phyloP scores from a whole-genome alignment of 768 basidiomycete species.

The Suillus cothurnatus region DNA sequence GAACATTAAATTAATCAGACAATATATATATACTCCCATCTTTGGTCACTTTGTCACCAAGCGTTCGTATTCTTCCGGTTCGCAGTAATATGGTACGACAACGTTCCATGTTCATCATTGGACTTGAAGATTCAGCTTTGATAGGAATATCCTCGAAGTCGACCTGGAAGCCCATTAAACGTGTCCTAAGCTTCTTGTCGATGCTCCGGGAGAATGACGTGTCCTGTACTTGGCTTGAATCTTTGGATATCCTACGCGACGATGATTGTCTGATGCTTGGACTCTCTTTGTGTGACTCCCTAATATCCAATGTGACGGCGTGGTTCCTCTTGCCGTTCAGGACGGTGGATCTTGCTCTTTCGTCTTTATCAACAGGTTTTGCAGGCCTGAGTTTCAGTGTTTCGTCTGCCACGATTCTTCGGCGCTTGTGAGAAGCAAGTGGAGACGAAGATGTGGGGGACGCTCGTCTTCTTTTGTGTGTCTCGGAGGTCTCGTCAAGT shows the following conservation, averaged over 20 bases:
- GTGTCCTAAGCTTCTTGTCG: constrained; percentile 11
- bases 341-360: background rate
- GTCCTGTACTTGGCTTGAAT: background rate
- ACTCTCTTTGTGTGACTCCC: background rate
- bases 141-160: constrained; percentile 19
- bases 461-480: constrained; percentile 3
- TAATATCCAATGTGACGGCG: background rate
- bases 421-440: constrained; percentile 17
- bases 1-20: constrained; percentile 1
- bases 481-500: background rate
- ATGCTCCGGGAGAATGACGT: background rate
- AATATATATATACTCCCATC: constrained; percentile 27
- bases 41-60: constrained; percentile 16
- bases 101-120: constrained; percentile 15
- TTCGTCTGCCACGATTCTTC: constrained; percentile 9
- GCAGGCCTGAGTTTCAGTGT: background rate
- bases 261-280: background rate
- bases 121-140: constrained; percentile 9
- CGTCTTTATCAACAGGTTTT: background rate
- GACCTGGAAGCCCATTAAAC: constrained; percentile 23
- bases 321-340: background rate
- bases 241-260: background rate
- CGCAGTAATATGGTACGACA: constrained; percentile 21
- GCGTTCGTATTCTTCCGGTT: constrained; percentile 30
- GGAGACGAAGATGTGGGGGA: constrained; percentile 13